Conservation (phyloP, 306 rosid genomes). For the Quercus parvula region DNA sequence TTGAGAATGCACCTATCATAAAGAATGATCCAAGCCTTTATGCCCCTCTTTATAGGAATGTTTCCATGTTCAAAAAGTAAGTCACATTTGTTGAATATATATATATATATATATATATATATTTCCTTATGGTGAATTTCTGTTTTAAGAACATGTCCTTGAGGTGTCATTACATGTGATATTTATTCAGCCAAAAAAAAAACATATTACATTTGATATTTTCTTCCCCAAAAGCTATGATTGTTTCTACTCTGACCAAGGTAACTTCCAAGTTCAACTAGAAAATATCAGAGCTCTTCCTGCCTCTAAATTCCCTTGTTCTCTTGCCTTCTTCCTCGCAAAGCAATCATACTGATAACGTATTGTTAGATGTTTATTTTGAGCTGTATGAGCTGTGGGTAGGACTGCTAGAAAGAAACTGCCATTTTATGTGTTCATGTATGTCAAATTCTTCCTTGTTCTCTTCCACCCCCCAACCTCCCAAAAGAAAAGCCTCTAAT, state of each 20-base stretch:
- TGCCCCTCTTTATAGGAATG: slow-evolving; percentile 65
- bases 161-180: background rate
- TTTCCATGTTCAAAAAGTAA: slow-evolving; percentile 73
- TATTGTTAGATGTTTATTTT: background rate
- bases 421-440: background rate
- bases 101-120: no score
- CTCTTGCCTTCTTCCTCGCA: background rate
- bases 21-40: slow-evolving; percentile 49
- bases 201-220: background rate
- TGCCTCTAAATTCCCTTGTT: background rate
- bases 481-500: no score
- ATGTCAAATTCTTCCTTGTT: background rate
- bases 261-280: background rate
- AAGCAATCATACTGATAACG: background rate
- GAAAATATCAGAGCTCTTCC: background rate
- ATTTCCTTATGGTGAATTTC: background rate
- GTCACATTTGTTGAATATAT: background rate
- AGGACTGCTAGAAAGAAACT: background rate
- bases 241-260: background rate
- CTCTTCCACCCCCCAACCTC: background rate
- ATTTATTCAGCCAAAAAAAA: no score
- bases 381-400: background rate
- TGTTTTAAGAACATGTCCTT: background rate
- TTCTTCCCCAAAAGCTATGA: background rate
- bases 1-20: slow-evolving; percentile 67